phyloP scores from a whole-genome alignment of 2,329 filamentous ascomycete species.

The Magnaporthales sp. region DNA sequence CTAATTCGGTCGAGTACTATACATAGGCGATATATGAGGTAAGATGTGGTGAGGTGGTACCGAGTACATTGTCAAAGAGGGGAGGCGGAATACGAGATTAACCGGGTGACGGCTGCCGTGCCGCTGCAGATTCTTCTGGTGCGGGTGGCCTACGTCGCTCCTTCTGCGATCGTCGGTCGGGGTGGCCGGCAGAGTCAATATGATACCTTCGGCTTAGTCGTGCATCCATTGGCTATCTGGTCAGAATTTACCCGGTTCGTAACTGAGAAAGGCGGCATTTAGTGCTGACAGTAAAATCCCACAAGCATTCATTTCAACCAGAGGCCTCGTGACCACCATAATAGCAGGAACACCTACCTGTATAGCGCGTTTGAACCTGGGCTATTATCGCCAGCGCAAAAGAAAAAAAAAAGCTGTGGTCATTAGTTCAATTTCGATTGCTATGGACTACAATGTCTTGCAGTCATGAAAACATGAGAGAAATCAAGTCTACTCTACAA shows the following conservation, averaged over 20 bases:
- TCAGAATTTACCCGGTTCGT: not conserved
- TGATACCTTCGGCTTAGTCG: no score
- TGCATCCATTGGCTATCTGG: not conserved
- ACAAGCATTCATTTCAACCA: not conserved
- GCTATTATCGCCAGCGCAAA: not conserved
- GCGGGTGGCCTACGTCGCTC: not conserved
- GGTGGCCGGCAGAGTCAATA: no score
- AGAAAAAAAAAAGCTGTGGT: not conserved
- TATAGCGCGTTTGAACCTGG: not conserved
- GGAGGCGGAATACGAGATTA: not conserved
- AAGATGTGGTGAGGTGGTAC: no score
- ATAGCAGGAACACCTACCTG: not conserved
- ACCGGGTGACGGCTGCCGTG: not conserved
- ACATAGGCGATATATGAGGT: not conserved
- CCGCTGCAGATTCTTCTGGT: not conserved
- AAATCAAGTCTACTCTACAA: not conserved
- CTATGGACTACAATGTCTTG: not conserved
- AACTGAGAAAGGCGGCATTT: not conserved
- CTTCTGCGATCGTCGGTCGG: not conserved
- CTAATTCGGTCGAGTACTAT: not conserved
- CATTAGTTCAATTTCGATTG: not conserved
- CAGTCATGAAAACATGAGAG: no score
- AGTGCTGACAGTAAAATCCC: not conserved
- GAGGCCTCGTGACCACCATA: not conserved
- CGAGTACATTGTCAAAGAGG: not conserved